Evolutionary conservation across 192 early-diverging fungal species (phyloP).

Genomic region (Coemansia sp.): DNA sequence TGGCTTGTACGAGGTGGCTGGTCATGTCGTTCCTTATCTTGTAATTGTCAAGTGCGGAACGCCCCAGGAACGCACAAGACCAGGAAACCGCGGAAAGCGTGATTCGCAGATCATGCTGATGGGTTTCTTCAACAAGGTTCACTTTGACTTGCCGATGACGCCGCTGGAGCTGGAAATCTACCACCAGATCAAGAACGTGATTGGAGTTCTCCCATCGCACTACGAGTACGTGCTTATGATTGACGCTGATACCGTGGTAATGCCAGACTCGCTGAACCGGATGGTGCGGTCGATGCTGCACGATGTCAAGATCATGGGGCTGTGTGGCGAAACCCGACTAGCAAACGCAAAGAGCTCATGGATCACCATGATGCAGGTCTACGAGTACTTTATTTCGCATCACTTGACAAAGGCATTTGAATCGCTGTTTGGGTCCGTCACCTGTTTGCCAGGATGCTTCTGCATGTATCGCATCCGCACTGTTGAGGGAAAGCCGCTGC

Average conservation of each 20-base stretch:
- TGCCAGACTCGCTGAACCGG: conserved; percentile 88
- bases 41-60: conserved; percentile 92
- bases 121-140: conserved; percentile 94
- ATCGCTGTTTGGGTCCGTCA: conserved; percentile 94
- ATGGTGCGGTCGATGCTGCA: conserved; percentile 90
- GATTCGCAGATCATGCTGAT: conserved; percentile 98
- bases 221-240: conserved; percentile 98
- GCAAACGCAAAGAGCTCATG: conserved; percentile 90
- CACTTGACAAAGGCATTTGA: conserved; percentile 96
- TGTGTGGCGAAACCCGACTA: conserved; percentile 93
- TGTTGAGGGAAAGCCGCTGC: conserved; percentile 79
- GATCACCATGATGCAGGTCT: conserved; percentile 99
- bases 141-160: conserved; percentile 90
- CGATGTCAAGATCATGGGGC: conserved; percentile 88
- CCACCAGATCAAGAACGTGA: conserved; percentile 98
- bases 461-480: conserved; percentile 97
- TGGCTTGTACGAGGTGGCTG: conserved; percentile 88
- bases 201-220: conserved; percentile 91
- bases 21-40: conserved; percentile 89
- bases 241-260: conserved; percentile 95
- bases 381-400: conserved; percentile 97
- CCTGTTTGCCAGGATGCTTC: conserved; percentile 98
- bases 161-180: conserved; percentile 96
- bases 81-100: conserved; percentile 97
- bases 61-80: conserved; percentile 74